These are phyloP conservation scores for Castanea crenata DNA, from an alignment of 306 rosid species.

Conservation along the genomic window DNA sequence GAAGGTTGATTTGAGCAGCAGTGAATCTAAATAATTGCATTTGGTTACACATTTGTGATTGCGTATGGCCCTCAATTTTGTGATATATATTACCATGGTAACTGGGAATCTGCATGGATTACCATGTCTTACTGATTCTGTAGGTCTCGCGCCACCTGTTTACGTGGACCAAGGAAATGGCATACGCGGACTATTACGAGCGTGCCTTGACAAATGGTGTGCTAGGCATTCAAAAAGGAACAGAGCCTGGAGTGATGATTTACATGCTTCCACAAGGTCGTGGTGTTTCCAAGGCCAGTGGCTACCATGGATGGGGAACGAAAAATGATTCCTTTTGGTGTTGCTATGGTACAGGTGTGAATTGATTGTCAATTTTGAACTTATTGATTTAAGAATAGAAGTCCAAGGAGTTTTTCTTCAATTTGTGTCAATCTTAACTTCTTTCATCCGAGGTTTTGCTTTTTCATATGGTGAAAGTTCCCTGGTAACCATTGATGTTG, in stretches of 20 bases:
- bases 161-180: slow-evolving; percentile 80
- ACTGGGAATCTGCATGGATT: neutral
- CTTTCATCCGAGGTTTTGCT: neutral
- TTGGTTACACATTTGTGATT: neutral
- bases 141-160: slow-evolving; percentile 86
- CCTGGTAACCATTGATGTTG: neutral
- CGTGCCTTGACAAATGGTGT: slow-evolving; percentile 89
- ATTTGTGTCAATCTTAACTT: neutral
- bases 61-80: neutral
- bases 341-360: slow-evolving; percentile 88
- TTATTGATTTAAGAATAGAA: neutral
- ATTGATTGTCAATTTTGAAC: slow-evolving; percentile 2
- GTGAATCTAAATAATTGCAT: neutral
- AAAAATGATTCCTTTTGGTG: slow-evolving; percentile 71
- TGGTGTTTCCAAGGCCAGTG: slow-evolving; percentile 69
- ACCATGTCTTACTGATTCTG: slow-evolving; percentile 12
- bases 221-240: slow-evolving; percentile 86
- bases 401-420: slow-evolving; percentile 2
- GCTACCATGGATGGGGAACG: slow-evolving; percentile 70
- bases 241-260: slow-evolving; percentile 90
- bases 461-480: neutral
- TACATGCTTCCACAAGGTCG: slow-evolving; percentile 78
- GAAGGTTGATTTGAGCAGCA: neutral
- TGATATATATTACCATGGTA: neutral
- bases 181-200: slow-evolving; percentile 89